Evolutionary conservation across 2,329 filamentous ascomycete species (phyloP).

Genomic region (Scorias spongiosa): DNA sequence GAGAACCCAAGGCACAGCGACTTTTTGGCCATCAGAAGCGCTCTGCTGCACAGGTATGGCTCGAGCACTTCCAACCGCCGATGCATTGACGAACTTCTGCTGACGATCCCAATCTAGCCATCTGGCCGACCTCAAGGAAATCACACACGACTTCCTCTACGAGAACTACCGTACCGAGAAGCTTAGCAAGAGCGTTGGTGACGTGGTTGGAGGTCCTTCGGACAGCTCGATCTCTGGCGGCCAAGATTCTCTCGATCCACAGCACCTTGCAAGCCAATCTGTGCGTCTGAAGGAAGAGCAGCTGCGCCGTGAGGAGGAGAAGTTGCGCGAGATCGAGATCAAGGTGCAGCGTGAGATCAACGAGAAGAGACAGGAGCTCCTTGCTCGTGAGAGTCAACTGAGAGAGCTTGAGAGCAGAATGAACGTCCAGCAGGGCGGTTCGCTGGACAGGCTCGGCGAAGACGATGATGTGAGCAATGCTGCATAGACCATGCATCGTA

Average conservation of each 20-base stretch:
- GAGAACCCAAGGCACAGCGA: constrained; percentile 98
- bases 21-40: constrained; percentile 92
- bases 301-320: constrained; percentile 97
- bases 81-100: too few relatives aligned
- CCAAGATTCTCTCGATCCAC: constrained; percentile 72
- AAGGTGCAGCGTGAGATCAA: constrained; percentile 99
- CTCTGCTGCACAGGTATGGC: constrained; percentile 60
- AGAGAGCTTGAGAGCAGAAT: constrained; percentile 98
- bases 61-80: too few relatives aligned
- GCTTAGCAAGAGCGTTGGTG: constrained; percentile 97
- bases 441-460: background rate
- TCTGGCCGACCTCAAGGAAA: constrained; percentile 96
- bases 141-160: constrained; percentile 98
- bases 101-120: constrained; percentile 37
- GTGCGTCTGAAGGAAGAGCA: constrained; percentile 99
- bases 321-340: constrained; percentile 96
- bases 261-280: constrained; percentile 90
- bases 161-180: constrained; percentile 99
- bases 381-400: constrained; percentile 94
- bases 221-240: constrained; percentile 7
- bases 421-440: constrained; percentile 43
- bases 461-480: background rate
- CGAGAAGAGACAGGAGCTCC: constrained; percentile 95
- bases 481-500: background rate
- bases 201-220: constrained; percentile 44